These are phyloP conservation scores for Alternaria sp. DNA, from an alignment of 2,329 filamentous ascomycete species.

Conservation along the genomic window DNA sequence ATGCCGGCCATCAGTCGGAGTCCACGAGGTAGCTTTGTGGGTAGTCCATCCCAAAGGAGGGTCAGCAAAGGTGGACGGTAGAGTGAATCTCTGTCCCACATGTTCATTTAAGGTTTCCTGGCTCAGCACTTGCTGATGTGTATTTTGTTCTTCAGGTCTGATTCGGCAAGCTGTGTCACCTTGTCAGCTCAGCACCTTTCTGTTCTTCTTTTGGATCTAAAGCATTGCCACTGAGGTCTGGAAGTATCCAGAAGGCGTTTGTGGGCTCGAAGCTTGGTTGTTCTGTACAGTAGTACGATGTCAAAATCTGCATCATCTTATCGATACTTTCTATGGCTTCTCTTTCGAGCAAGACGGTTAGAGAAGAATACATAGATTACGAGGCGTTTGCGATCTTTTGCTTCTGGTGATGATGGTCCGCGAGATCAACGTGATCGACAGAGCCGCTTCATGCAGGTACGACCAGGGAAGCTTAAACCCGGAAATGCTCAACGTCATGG, in stretches of 20 bases:
- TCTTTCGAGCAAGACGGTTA: not conserved
- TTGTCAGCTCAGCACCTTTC: not conserved
- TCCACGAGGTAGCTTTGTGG: slow-evolving; percentile 29
- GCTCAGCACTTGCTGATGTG: not conserved
- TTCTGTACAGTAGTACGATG: not conserved
- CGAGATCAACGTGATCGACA: not conserved
- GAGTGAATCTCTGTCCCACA: not conserved
- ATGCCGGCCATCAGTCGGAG: slow-evolving; percentile 32
- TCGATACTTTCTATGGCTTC: not conserved
- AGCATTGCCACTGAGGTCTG: not conserved
- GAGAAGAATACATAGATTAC: not conserved
- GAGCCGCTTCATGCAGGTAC: slow-evolving; percentile 8
- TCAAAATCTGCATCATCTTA: not conserved
- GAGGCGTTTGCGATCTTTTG: not conserved
- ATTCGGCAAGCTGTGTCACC: not conserved
- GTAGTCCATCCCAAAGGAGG: slow-evolving; percentile 25
- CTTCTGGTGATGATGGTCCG: not conserved
- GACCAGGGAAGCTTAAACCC: not conserved
- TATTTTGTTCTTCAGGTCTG: not conserved
- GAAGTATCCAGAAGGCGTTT: not conserved
- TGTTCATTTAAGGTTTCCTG: not conserved
- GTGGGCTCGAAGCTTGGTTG: not conserved
- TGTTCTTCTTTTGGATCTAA: not conserved
- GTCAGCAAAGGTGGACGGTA: slow-evolving; percentile 16
- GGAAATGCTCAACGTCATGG: slow-evolving; percentile 10